phyloP scores from a whole-genome alignment of 2,329 filamentous ascomycete genomes.

The Ascochyta clinopodiicola region DNA sequence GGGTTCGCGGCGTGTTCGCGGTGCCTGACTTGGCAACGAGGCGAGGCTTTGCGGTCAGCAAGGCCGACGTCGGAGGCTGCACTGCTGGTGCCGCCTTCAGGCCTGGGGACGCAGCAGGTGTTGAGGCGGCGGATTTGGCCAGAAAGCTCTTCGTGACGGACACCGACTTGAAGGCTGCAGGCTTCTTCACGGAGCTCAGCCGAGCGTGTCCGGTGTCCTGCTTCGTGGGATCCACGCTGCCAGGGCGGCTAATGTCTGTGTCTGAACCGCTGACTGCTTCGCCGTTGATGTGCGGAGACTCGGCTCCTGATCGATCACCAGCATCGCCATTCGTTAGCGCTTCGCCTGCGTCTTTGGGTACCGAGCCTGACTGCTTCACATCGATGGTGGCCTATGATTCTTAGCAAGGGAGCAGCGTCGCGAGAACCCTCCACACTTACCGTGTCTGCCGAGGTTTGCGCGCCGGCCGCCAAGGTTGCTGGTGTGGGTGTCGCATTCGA shows the following conservation, averaged over 20 bases:
- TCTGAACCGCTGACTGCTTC: slow-evolving; percentile 79
- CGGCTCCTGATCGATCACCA: slow-evolving; percentile 41
- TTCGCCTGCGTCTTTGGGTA: slow-evolving; percentile 29
- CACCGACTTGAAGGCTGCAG: slow-evolving; percentile 80
- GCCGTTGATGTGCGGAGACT: slow-evolving; percentile 57
- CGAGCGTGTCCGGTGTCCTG: slow-evolving; percentile 65
- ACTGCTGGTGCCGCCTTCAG: slow-evolving; percentile 59
- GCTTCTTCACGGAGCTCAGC: slow-evolving; percentile 70
- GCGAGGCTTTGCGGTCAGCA: slow-evolving; percentile 68
- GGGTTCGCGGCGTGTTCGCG: slow-evolving; percentile 60
- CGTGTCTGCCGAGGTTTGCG: not conserved
- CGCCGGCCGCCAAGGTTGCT: not conserved
- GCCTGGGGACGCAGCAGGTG: slow-evolving; percentile 57
- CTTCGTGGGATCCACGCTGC: slow-evolving; percentile 58
- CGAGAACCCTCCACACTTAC: slow-evolving; percentile 29
- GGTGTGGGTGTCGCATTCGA: slow-evolving; percentile 33
- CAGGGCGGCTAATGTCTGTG: slow-evolving; percentile 71
- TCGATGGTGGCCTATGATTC: slow-evolving; percentile 20
- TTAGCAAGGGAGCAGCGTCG: slow-evolving; percentile 22
- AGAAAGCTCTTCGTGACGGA: slow-evolving; percentile 86
- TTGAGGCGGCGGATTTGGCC: slow-evolving; percentile 70
- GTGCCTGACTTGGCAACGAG: slow-evolving; percentile 77
- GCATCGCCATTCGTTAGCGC: slow-evolving; percentile 46
- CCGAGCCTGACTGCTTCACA: slow-evolving; percentile 19
- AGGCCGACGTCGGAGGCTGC: slow-evolving; percentile 50